Base-by-base conservation (phyloP, 1,284 basidiomycete species). In the Grifola frondosa region DNA sequence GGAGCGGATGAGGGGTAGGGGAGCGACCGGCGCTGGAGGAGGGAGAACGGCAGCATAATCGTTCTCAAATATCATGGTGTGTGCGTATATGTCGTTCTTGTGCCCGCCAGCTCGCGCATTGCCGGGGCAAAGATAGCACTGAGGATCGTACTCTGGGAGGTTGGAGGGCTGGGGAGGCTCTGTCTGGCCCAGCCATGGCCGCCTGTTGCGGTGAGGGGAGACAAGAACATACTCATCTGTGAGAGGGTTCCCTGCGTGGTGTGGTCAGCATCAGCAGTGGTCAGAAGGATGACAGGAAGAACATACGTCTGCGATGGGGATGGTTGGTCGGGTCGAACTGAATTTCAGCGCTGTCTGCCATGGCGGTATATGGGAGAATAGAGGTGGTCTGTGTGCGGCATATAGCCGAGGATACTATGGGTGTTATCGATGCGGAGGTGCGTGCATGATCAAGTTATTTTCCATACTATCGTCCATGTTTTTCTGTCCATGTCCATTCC, bases 71-170 rank as follows among this genome's bases (percentile, higher is more conserved):
- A 78, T 68, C 61, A 76, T 84, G 3, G 88, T 93, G 15, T 79
- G 66, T 6, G 71, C 63, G 67, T 94, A 97, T 11, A 67, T 50
- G 3, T 81, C 83, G 59, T 94, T 97, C 44, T 65, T 62, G 46
- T 78, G 66, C 0, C 91, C 93, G 6, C 83, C 84, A 1, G 86
- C 82, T n/a, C 95, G 80, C 19, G 66, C 59, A 62, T 97, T 97
- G 13, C 92, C 84, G 0, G 95, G 94, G 58, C 95, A 98, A 31
- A 97, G 80, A 64, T 93, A 96, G 62, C 95, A 98, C 29, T 74
- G 68, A 5, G 80, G 73, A 58, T 97, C 94, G 62, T 93, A 84
- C 29, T 74, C 48, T 0, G 88, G 88, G 3, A 88, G 71, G 26
- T 66, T 60, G 6, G 67, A 54, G 2, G 71, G 43, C 46, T 83